Percentiles rank a stretch among this genome's conserved stretches.
These are phyloP conservation scores for Aspergillus ustus DNA, from an alignment of 2,329 filamentous ascomycete genomes.

Conservation along the genomic window DNA sequence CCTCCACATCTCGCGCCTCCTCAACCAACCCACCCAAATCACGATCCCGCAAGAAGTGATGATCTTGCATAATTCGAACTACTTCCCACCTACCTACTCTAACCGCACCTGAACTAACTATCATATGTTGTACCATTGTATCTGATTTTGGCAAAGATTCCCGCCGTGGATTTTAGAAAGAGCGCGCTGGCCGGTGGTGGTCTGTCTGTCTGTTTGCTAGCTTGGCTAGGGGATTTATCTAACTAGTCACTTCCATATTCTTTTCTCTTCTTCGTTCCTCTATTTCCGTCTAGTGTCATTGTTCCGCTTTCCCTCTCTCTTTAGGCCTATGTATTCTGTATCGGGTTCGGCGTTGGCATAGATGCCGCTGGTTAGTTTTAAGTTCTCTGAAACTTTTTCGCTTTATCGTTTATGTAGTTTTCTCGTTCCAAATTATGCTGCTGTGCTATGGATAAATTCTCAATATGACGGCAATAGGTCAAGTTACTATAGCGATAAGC, in stretches of 20 bases:
- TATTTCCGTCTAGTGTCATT: neutral
- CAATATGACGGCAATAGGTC: neutral
- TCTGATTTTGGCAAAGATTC: slow-evolving; percentile 4
- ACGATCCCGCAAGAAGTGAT: slow-evolving; percentile 57
- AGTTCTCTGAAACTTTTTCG: too few relatives aligned
- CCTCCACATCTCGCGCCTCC: slow-evolving; percentile 77
- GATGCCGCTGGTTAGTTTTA: slow-evolving; percentile 13
- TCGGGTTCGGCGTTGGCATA: slow-evolving; percentile 29
- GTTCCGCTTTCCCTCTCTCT: neutral
- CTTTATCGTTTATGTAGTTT: too few relatives aligned
- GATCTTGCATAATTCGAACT: slow-evolving; percentile 23
- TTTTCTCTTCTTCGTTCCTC: neutral
- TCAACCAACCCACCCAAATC: slow-evolving; percentile 66
- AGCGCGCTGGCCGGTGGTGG: slow-evolving; percentile 16
- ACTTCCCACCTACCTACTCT: neutral
- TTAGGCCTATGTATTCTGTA: slow-evolving; percentile 12
- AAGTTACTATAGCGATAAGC: neutral
- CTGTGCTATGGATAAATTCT: too few relatives aligned
- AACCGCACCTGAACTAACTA: neutral
- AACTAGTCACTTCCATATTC: neutral
- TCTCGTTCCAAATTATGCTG: too few relatives aligned
- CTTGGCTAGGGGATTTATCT: neutral
- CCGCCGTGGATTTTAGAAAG: neutral
- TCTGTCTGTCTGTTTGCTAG: slow-evolving; percentile 16
- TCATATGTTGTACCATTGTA: slow-evolving; percentile 7